Conservation (phyloP, 176 grass and related monocot genomes). For the Lolium multiflorum region DNA sequence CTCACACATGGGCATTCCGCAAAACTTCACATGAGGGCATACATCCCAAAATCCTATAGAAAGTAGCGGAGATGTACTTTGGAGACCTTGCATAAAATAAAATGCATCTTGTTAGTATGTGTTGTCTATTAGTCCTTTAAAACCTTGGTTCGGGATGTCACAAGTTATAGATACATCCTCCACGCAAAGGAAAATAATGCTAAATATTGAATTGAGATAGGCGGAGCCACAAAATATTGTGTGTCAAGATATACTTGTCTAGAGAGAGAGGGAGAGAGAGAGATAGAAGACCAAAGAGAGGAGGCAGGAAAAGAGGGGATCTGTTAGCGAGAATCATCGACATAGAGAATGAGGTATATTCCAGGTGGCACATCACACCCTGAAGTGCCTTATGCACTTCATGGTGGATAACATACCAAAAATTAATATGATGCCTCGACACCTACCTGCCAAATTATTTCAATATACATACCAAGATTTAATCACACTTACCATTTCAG, state of each 20-base stretch:
- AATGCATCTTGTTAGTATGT: not conserved
- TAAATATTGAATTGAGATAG: not conserved
- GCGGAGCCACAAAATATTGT: not conserved
- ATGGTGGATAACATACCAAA: too few relatives aligned
- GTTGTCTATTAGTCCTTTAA: not conserved
- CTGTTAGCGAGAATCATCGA: too few relatives aligned
- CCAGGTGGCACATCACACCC: too few relatives aligned
- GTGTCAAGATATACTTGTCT: not conserved
- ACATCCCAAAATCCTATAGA: not conserved
- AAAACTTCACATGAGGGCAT: not conserved
- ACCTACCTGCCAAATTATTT: too few relatives aligned
- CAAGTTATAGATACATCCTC: not conserved
- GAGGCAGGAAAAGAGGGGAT: not conserved
- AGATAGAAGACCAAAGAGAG: not conserved
- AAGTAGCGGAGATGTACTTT: not conserved
- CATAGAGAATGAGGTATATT: too few relatives aligned
- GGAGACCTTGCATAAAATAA: not conserved
- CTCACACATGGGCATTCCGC: not conserved
- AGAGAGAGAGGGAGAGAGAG: too few relatives aligned
- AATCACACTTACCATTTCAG: too few relatives aligned
- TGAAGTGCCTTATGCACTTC: too few relatives aligned
- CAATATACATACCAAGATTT: too few relatives aligned
- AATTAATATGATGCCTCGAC: too few relatives aligned
- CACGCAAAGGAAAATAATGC: not conserved
- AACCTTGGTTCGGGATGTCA: not conserved